Evolutionary conservation across 2,329 filamentous ascomycete species (phyloP).

Genomic region (Davidsoniella virescens): DNA sequence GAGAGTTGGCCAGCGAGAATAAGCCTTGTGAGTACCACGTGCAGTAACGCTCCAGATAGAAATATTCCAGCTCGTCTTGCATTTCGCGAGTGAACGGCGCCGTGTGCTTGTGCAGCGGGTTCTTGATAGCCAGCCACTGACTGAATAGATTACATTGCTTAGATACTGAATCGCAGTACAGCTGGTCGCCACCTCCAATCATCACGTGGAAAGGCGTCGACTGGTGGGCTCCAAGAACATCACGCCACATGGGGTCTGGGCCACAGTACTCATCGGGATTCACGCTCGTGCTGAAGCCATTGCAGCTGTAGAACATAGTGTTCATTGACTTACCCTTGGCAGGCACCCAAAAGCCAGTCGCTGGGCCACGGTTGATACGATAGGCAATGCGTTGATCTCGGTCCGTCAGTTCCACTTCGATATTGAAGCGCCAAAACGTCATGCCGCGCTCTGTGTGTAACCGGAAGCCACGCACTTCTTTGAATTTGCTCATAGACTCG

Average conservation of each 20-base stretch:
- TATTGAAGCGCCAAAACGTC: constrained; percentile 95
- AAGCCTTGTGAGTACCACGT: constrained; percentile 95
- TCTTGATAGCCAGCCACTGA: constrained; percentile 70
- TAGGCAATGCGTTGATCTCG: constrained; percentile 80
- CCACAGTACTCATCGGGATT: constrained; percentile 71
- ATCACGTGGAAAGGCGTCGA: constrained; percentile 91
- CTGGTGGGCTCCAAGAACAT: constrained; percentile 85
- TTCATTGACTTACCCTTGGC: constrained; percentile 78
- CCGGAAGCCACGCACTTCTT: constrained; percentile 66
- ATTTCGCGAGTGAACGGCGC: constrained; percentile 64
- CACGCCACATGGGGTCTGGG: constrained; percentile 91
- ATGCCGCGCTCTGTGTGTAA: constrained; percentile 73
- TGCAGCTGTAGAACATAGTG: constrained; percentile 97
- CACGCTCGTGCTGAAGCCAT: constrained; percentile 75
- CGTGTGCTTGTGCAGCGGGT: constrained; percentile 62
- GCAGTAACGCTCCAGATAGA: constrained; percentile 76
- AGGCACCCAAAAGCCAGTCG: constrained; percentile 89
- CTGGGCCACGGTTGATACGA: constrained; percentile 81
- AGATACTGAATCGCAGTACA: constrained; percentile 83
- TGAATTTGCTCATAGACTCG: constrained; percentile 65
- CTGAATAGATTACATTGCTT: constrained; percentile 59
- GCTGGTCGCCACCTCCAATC: constrained; percentile 91
- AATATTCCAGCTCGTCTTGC: constrained; percentile 74
- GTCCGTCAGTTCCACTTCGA: constrained; percentile 72
- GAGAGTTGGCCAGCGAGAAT: constrained; percentile 79